A percentile compares a stretch with the other conserved stretches of the same genome.
phyloP scores from a whole-genome alignment of 768 basidiomycete genomes.

The Pleurotus giganteus region DNA sequence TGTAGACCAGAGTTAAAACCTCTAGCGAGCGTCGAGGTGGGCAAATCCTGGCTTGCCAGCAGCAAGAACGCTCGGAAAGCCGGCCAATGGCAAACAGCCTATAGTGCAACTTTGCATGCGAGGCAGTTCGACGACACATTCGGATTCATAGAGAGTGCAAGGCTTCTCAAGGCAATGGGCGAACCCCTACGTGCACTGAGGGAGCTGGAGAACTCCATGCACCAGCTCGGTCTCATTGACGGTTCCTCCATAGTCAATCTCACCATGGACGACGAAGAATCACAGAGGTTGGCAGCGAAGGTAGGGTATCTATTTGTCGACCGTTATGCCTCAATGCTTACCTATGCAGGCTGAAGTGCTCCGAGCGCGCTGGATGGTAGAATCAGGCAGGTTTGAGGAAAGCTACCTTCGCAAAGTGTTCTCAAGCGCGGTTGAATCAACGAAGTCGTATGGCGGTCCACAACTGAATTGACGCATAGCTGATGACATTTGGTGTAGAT shows the following conservation, averaged over 20 bases:
- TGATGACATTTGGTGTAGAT: constrained; percentile 36
- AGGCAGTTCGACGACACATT: constrained; percentile 68
- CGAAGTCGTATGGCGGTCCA: constrained; percentile 42
- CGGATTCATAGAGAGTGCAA: constrained; percentile 88
- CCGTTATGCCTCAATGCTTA: neutral
- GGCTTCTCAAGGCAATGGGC: constrained; percentile 74
- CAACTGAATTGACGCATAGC: neutral
- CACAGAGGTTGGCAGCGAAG: constrained; percentile 66
- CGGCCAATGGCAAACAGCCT: constrained; percentile 94
- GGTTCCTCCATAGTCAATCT: constrained; percentile 51
- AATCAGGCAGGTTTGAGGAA: constrained; percentile 77
- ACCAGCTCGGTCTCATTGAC: constrained; percentile 44
- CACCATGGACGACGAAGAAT: constrained; percentile 51
- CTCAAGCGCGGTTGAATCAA: constrained; percentile 44
- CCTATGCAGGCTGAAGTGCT: constrained; percentile 67
- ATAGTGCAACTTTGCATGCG: constrained; percentile 92
- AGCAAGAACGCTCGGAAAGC: constrained; percentile 97
- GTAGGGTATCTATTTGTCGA: constrained; percentile 31
- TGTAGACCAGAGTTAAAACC: constrained; percentile 29
- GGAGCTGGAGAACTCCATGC: constrained; percentile 79
- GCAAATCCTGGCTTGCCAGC: constrained; percentile 85
- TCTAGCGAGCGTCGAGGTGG: constrained; percentile 58
- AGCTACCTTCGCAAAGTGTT: constrained; percentile 62
- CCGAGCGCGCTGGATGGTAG: constrained; percentile 90
- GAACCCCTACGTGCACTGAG: constrained; percentile 84